A percentile compares a stretch with the other conserved stretches of the same genome.
Evolutionary conservation across 1,284 basidiomycete genomes (phyloP).

Genomic region (Exobasidium cylindrosporum): DNA sequence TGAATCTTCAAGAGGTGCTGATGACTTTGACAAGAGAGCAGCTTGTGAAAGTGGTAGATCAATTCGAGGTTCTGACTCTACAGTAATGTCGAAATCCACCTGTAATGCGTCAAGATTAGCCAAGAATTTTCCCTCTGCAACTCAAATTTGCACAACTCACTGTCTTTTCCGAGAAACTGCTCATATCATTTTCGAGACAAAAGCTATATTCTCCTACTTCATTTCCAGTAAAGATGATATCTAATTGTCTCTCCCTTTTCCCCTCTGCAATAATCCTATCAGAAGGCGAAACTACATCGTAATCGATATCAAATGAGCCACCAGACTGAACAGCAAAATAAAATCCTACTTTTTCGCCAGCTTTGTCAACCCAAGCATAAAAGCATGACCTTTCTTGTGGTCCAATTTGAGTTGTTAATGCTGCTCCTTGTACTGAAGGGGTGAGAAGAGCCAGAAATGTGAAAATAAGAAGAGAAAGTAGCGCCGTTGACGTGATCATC

Average conservation of each 20-base stretch:
- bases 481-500: neutral
- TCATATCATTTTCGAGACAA: conserved; percentile 87
- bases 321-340: conserved; percentile 83
- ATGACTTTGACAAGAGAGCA: conserved; percentile 42
- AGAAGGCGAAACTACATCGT: conserved; percentile 82
- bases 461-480: neutral
- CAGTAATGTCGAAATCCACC: conserved; percentile 55
- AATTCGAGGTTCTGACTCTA: conserved; percentile 50
- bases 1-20: conserved; percentile 47
- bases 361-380: conserved; percentile 94
- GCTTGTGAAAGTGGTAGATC: conserved; percentile 44
- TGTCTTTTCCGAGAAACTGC: conserved; percentile 43
- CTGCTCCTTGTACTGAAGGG: conserved; percentile 59
- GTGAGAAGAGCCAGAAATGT: neutral
- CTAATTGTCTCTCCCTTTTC: conserved; percentile 82
- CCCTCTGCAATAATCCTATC: conserved; percentile 83
- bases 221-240: conserved; percentile 95
- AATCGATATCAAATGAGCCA: conserved; percentile 95
- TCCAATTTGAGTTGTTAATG: conserved; percentile 79
- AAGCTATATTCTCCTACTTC: conserved; percentile 92
- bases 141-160: conserved; percentile 18
- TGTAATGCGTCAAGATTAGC: no score
- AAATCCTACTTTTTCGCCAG: conserved; percentile 80
- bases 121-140: no score
- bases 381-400: conserved; percentile 89